Conservation (phyloP, 2,329 filamentous ascomycete genomes). For the Fusarium sambucinum region DNA sequence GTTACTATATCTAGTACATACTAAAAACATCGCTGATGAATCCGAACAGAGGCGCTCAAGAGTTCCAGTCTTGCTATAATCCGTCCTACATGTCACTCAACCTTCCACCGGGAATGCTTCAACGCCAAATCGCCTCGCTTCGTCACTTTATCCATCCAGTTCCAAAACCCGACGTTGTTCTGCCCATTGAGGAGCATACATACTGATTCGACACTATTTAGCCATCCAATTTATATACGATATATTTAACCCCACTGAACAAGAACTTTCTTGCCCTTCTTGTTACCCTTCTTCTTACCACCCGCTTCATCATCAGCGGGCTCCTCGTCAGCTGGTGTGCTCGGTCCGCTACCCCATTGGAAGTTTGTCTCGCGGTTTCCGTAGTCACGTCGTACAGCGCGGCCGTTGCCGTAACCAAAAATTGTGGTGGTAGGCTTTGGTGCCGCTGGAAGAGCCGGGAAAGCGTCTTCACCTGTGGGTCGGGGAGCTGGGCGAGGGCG, state of each 20-base stretch:
- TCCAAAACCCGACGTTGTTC: neutral
- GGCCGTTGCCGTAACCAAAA: constrained; percentile 69
- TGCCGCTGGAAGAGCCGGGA: constrained; percentile 85
- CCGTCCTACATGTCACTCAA: neutral
- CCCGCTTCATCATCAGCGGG: constrained; percentile 47
- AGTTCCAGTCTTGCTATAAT: neutral
- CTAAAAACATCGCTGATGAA: neutral
- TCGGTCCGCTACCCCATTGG: constrained; percentile 59
- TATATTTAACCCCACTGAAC: constrained; percentile 67
- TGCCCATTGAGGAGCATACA: neutral
- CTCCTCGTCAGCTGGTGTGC: constrained; percentile 47
- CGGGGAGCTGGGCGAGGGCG: constrained; percentile 37
- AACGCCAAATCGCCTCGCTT: constrained; percentile 7
- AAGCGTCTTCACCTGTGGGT: constrained; percentile 68
- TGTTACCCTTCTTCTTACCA: constrained; percentile 67
- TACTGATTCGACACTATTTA: neutral
- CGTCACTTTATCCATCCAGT: constrained; percentile 1
- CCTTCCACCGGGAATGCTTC: neutral
- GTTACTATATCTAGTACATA: neutral
- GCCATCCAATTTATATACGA: neutral
- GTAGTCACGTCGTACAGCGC: constrained; percentile 66
- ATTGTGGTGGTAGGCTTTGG: constrained; percentile 75
- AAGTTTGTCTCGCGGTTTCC: constrained; percentile 64
- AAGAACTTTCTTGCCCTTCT: constrained; percentile 72
- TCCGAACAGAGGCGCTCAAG: neutral